phyloP scores from a whole-genome alignment of 148 eudicot species.

The Rhododendron simsii region DNA sequence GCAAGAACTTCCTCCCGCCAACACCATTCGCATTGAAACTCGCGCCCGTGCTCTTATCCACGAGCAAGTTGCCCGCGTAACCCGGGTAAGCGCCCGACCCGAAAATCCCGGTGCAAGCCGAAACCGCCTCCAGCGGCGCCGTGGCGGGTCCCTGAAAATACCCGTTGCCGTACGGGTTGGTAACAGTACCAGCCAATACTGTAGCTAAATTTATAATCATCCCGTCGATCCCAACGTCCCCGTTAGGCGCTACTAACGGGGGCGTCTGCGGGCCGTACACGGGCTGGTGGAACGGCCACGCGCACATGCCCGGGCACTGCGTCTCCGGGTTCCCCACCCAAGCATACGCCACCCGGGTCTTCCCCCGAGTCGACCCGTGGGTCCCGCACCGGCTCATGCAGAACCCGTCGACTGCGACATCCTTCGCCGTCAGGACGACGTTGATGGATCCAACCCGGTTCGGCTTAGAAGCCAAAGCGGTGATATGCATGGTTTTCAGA shows the following conservation, averaged over 20 bases:
- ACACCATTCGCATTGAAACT: conserved; percentile 57
- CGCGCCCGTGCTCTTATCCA: conserved; percentile 45
- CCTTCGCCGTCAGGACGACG: conserved; percentile 49
- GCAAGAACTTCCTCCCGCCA: conserved; percentile 43
- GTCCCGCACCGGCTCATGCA: conserved; percentile 61
- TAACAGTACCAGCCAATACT: conserved; percentile 49
- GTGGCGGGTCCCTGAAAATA: conserved; percentile 47
- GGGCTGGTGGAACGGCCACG: conserved; percentile 58
- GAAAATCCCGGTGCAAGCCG: conserved; percentile 58
- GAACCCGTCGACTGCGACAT: conserved; percentile 64
- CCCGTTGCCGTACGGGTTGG: conserved; percentile 54
- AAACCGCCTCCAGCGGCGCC: conserved; percentile 53
- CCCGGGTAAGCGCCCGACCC: conserved; percentile 60
- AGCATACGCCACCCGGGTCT: conserved; percentile 25
- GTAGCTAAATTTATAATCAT: conserved; percentile 55
- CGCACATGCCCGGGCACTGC: conserved; percentile 60
- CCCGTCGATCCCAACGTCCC: conserved; percentile 61
- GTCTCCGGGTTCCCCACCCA: conserved; percentile 60
- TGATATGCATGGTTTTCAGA: conserved; percentile 30
- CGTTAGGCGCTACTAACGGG: conserved; percentile 47
- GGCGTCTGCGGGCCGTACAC: conserved; percentile 53
- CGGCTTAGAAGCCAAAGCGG: conserved; percentile 26
- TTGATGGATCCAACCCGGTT: conserved; percentile 19
- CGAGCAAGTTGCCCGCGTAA: conserved; percentile 33
- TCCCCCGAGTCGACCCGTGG: conserved; percentile 33